These are phyloP conservation scores for Saitozyma sp. DNA, from an alignment of 768 basidiomycete genomes.

Conservation along the genomic window DNA sequence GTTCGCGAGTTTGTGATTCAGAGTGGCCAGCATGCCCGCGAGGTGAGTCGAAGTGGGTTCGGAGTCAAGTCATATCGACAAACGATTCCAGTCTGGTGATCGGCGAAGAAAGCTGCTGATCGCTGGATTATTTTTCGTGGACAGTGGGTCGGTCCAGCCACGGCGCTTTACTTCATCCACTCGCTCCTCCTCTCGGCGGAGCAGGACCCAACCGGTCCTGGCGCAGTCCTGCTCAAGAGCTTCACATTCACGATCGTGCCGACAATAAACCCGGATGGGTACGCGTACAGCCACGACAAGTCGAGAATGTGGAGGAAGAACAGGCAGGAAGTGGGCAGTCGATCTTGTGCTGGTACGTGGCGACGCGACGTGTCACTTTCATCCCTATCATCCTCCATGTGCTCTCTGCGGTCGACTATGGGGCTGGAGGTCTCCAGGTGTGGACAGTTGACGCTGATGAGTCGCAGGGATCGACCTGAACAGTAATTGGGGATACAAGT, in stretches of 20 bases:
- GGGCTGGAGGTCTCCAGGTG: not conserved
- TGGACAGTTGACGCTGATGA: not conserved
- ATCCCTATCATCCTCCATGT: too few relatives aligned
- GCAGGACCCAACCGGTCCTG: slow-evolving; percentile 53
- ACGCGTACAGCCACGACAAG: slow-evolving; percentile 59
- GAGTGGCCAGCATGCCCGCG: slow-evolving; percentile 74
- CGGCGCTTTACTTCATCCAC: slow-evolving; percentile 72
- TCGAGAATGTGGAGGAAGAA: slow-evolving; percentile 62
- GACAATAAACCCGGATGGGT: slow-evolving; percentile 55
- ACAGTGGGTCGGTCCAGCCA: slow-evolving; percentile 78
- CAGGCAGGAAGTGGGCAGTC: slow-evolving; percentile 49
- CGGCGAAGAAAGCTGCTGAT: not conserved
- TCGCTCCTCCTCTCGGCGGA: slow-evolving; percentile 61
- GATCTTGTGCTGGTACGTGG: slow-evolving; percentile 51
- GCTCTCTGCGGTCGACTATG: not conserved
- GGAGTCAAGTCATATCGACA: not conserved
- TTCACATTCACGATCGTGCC: slow-evolving; percentile 54
- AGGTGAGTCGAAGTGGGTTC: slow-evolving; percentile 56
- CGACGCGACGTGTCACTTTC: too few relatives aligned
- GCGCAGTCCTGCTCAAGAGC: slow-evolving; percentile 57
- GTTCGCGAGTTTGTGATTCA: slow-evolving; percentile 65
- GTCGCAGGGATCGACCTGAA: slow-evolving; percentile 72
- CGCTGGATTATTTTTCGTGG: not conserved
- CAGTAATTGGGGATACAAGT: slow-evolving; percentile 73
- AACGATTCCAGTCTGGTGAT: not conserved